These are phyloP conservation scores for Aspergillus coremiiformis DNA, from an alignment of 495 filamentous ascomycete species.

Conservation along the genomic window DNA sequence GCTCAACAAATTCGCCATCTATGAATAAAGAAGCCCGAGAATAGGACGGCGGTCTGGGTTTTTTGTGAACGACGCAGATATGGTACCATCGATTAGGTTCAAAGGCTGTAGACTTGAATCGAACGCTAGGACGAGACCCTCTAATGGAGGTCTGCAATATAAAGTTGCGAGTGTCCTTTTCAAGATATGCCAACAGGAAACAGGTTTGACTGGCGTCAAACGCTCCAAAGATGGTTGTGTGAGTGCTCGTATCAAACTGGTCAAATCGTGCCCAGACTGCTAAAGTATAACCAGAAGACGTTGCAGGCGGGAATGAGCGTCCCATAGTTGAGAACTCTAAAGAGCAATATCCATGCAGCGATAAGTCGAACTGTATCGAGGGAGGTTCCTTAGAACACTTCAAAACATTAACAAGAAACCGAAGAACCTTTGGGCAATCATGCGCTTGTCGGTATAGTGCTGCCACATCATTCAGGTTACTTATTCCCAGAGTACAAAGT, in stretches of 20 bases:
- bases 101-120: constrained; percentile 80
- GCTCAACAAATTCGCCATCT: constrained; percentile 88
- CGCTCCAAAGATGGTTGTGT: constrained; percentile 93
- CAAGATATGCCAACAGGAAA: constrained; percentile 88
- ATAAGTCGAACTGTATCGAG: constrained; percentile 90
- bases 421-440: constrained; percentile 52
- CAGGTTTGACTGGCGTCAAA: constrained; percentile 91
- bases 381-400: constrained; percentile 66
- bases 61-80: constrained; percentile 75
- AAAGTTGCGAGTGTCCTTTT: constrained; percentile 89
- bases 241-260: constrained; percentile 71
- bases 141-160: constrained; percentile 94
- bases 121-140: constrained; percentile 77
- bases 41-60: constrained; percentile 62
- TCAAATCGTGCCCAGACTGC: constrained; percentile 83
- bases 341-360: constrained; percentile 76
- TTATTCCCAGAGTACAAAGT: constrained; percentile 53
- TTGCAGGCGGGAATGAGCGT: constrained; percentile 69
- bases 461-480: constrained; percentile 68
- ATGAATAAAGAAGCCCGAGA: constrained; percentile 86
- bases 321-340: constrained; percentile 80
- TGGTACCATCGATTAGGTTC: constrained; percentile 80
- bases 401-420: constrained; percentile 68
- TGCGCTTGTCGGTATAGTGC: constrained; percentile 62
- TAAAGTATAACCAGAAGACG: constrained; percentile 79